phyloP scores from a whole-genome alignment of 208 protist species.

The Tritrichomonas musculus region DNA sequence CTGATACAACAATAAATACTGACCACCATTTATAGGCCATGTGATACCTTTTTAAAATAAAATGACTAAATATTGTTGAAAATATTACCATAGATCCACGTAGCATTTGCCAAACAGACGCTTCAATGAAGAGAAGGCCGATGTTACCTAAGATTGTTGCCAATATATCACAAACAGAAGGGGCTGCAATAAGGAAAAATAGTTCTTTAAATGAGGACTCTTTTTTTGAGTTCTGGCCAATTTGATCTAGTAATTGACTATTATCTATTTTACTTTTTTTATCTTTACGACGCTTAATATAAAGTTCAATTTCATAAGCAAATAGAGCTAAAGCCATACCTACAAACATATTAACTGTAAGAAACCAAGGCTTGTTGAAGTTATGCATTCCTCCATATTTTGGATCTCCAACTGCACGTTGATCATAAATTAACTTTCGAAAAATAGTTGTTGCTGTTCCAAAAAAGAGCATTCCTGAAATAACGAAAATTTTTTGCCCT shows the following conservation, averaged over 20 bases:
- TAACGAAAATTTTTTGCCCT: background rate
- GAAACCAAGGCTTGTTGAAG: background rate
- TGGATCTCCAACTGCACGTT: background rate
- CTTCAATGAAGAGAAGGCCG: background rate
- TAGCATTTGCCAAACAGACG: conserved; percentile 8
- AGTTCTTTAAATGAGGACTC: background rate
- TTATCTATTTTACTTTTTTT: background rate
- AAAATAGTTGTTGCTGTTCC: background rate
- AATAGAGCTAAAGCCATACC: background rate
- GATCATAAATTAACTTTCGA: background rate
- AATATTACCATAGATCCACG: background rate
- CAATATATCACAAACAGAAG: background rate
- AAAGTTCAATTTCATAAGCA: background rate
- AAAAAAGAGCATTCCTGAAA: background rate
- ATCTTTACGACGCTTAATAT: background rate
- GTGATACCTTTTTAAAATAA: background rate
- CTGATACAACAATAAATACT: background rate
- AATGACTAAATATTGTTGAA: background rate
- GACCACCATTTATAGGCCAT: background rate
- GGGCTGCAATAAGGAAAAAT: background rate
- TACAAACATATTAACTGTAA: background rate
- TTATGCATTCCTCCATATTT: background rate
- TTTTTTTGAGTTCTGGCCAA: too few species aligned
- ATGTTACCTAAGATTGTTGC: background rate
- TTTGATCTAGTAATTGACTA: too few species aligned